Percentiles rank a stretch among this genome's conserved stretches.
These are phyloP conservation scores for Antarctomyces pellizariae DNA, from an alignment of 495 filamentous ascomycete genomes.

Conservation along the genomic window DNA sequence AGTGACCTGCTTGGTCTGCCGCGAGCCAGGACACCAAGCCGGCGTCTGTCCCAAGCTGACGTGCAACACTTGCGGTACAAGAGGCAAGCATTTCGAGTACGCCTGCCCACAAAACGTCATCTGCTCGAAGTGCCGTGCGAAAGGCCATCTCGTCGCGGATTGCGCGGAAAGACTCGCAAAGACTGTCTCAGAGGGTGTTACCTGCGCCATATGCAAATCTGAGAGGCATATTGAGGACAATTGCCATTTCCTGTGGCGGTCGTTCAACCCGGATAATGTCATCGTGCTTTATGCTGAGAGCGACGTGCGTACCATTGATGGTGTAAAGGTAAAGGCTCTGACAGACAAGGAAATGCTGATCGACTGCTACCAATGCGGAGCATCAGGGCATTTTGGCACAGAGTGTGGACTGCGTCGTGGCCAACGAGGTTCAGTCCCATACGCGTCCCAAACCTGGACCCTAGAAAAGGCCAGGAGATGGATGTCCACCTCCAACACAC, in stretches of 20 bases:
- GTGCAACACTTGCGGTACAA: constrained; percentile 5
- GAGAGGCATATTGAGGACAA: constrained; percentile 7
- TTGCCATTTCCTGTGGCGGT: constrained; percentile 12
- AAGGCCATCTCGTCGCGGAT: constrained; percentile 5
- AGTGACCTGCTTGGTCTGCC: constrained; percentile 8
- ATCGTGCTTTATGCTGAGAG: constrained; percentile 2
- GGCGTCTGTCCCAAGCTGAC: constrained; percentile 5
- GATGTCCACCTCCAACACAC: constrained; percentile 9
- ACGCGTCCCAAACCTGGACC: constrained; percentile 8
- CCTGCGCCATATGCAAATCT: constrained; percentile 8
- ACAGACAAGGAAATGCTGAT: constrained; percentile 7
- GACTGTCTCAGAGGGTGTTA: constrained; percentile 3
- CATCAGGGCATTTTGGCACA: constrained; percentile 7
- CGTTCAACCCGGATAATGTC: constrained; percentile 3
- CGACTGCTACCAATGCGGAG: constrained; percentile 10
- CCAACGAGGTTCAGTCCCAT: constrained; percentile 8
- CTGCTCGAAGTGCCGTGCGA: constrained; percentile 10
- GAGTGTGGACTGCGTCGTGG: constrained; percentile 9
- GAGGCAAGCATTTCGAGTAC: constrained; percentile 4
- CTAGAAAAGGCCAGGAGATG: constrained; percentile 6
- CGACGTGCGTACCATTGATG: constrained; percentile 7
- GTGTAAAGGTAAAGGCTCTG: background rate
- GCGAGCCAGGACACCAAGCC: constrained; percentile 4
- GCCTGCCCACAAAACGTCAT: constrained; percentile 6
- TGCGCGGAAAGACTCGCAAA: constrained; percentile 9